Evolutionary conservation across 1,284 basidiomycete species (phyloP), one percentile per base, ranked within the genome.

Genomic region (Cerioporus squamosus): DNA sequence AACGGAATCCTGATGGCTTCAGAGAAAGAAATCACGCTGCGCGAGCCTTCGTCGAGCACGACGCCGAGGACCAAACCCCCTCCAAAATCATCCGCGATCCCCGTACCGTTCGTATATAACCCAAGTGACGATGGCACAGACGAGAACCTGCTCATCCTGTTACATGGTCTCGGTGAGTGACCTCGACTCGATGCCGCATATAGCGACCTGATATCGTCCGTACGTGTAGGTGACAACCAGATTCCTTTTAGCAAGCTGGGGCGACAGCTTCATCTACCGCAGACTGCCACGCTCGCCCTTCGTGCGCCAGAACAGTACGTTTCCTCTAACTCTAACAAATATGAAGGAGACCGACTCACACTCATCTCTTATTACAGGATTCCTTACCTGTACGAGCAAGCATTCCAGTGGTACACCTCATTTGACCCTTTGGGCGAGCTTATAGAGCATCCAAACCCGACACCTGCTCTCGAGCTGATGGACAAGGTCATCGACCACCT

Each of bases 381-480:
- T 20, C 95, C 95, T 0, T 90, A 88, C 67, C 79, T 97, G 42
- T 88, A 94, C 63, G 84, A 90, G 71, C 79, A 87, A 46, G 85
- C 90, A 0, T 96, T 82, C 74, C 92, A 95, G 71, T 97, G 95
- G 95, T 97, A 93, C 74, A 78, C 83, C 17, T 91, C 92, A 40
- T 97, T 96, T 71, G 87, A 93, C 68, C 76, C 75, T 3, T 81
- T 94, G 14, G 94, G 93, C 38, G 88, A 93, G 65, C 77, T 87
- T 33, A 79, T 96, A 55, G 70, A 78, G 5, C 78, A 79, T 7
- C 90, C 92, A 1, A 87, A 94, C 64, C 93, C 94, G 7, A 86
- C 87, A 0, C 74, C 83, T 1, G 87, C 86, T 0, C 76, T 91
- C 44, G 77, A 82, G 3, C 71, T 87, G 18, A 72, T 96, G 22